Conservation (phyloP, 345 rosid species). For the Eucalyptus lansdowneana region DNA sequence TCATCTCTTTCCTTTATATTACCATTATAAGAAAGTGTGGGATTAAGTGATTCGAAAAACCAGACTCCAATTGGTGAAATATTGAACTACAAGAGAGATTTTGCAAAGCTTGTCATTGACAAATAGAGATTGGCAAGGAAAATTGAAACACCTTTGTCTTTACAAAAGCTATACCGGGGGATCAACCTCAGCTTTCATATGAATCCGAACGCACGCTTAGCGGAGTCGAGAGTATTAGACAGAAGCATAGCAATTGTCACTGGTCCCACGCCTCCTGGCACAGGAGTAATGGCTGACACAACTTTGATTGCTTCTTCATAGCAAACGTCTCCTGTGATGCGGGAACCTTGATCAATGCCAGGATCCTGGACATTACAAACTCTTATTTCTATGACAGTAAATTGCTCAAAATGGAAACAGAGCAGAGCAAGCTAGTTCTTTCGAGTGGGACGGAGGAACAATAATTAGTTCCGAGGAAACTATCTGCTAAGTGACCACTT, state of each 20-base stretch:
- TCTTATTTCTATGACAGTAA: not conserved
- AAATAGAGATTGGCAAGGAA: not conserved
- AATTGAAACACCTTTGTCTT: not conserved
- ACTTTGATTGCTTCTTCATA: conserved; percentile 9
- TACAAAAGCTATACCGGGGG: not conserved
- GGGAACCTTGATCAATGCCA: not conserved
- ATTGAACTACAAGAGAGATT: not conserved
- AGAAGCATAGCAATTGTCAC: conserved; percentile 16
- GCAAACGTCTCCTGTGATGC: conserved; percentile 10
- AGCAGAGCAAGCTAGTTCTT: not conserved
- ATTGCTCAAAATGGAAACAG: not conserved
- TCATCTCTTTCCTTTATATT: not conserved
- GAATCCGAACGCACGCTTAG: not conserved
- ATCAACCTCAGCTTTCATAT: not conserved
- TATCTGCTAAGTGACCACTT: not conserved
- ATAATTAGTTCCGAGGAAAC: not conserved
- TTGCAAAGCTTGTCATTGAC: not conserved
- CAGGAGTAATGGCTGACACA: conserved; percentile 8
- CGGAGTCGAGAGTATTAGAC: conserved; percentile 13
- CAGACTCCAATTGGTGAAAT: not conserved
- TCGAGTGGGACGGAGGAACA: not conserved
- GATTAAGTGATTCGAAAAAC: not conserved
- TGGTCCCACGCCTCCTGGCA: conserved; percentile 15
- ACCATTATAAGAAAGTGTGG: fast-evolving
- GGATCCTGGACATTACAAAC: not conserved